These are phyloP conservation scores for Teratosphaeria pseudoeucalypti DNA, from an alignment of 2,329 filamentous ascomycete genomes.

Conservation along the genomic window DNA sequence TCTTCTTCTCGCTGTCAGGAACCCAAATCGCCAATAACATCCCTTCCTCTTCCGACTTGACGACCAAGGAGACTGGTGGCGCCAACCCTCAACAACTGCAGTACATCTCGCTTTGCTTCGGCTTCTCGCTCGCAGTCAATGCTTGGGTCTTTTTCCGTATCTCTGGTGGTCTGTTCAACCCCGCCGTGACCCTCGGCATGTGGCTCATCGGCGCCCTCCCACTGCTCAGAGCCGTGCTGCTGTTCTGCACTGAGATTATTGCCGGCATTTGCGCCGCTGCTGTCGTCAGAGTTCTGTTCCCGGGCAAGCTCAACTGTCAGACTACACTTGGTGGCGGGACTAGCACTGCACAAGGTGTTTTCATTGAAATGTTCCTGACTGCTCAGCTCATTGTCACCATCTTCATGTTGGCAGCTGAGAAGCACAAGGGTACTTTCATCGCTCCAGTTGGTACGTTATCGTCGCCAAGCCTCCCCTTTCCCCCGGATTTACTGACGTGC, in stretches of 20 bases:
- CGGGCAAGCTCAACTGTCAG: background rate
- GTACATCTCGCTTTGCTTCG: constrained; percentile 29
- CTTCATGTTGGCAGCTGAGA: constrained; percentile 28
- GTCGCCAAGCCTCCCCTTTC: background rate
- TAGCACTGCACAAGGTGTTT: constrained; percentile 18
- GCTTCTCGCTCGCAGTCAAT: constrained; percentile 21
- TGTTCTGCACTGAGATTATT: constrained; percentile 24
- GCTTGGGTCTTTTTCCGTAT: constrained; percentile 23
- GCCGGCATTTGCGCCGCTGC: constrained; percentile 22
- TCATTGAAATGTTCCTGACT: constrained; percentile 25
- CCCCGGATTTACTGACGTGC: background rate
- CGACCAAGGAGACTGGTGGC: constrained; percentile 16
- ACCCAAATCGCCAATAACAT: constrained; percentile 36
- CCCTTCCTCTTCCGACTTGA: constrained; percentile 14
- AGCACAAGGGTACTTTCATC: constrained; percentile 33
- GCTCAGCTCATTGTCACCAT: constrained; percentile 22
- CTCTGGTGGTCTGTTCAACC: constrained; percentile 18
- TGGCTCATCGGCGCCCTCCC: constrained; percentile 18
- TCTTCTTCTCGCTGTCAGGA: constrained; percentile 36
- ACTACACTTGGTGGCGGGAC: background rate
- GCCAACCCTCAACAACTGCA: constrained; percentile 27
- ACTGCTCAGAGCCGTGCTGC: constrained; percentile 17
- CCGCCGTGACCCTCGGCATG: constrained; percentile 24
- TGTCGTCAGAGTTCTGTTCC: constrained; percentile 19
- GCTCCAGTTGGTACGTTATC: constrained; percentile 46